Evolutionary conservation across 345 rosid species (phyloP).

Genomic region (Populus euphratica): DNA sequence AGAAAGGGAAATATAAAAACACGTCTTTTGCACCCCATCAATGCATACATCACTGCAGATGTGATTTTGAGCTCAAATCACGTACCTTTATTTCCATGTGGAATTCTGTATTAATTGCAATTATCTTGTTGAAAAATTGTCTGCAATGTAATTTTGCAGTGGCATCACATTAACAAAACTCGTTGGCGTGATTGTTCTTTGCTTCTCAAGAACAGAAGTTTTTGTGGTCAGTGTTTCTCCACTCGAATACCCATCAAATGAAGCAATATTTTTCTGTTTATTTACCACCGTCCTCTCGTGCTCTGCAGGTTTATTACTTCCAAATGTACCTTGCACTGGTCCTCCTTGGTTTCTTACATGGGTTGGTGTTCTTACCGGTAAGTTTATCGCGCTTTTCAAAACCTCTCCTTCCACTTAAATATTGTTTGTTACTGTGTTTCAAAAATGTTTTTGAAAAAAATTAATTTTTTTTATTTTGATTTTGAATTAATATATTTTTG

Average conservation of each 20-base stretch:
- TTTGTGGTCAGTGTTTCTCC: slow-evolving; percentile 62
- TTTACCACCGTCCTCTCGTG: neutral
- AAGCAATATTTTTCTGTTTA: neutral
- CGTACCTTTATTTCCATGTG: neutral
- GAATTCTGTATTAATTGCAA: neutral
- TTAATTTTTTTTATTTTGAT: too few species aligned
- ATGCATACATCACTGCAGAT: neutral
- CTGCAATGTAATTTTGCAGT: slow-evolving; percentile 35
- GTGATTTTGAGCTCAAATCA: neutral
- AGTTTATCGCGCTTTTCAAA: slow-evolving; percentile 22
- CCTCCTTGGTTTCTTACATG: slow-evolving; percentile 91
- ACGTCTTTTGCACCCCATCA: neutral
- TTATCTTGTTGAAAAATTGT: neutral
- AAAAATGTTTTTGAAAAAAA: too few species aligned
- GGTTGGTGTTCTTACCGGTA: slow-evolving; percentile 91
- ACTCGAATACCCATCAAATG: neutral
- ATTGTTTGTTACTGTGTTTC: too few species aligned
- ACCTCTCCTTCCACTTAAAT: too few species aligned
- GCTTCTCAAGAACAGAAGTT: slow-evolving; percentile 91
- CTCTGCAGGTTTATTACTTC: slow-evolving; percentile 82
- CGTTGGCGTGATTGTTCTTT: slow-evolving; percentile 89
- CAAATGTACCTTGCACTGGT: slow-evolving; percentile 95
- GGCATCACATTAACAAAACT: slow-evolving; percentile 94
- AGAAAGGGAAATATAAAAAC: neutral
- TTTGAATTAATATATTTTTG: too few species aligned